Base-by-base conservation (phyloP, 768 basidiomycete genomes). In the Suillus placidus region DNA sequence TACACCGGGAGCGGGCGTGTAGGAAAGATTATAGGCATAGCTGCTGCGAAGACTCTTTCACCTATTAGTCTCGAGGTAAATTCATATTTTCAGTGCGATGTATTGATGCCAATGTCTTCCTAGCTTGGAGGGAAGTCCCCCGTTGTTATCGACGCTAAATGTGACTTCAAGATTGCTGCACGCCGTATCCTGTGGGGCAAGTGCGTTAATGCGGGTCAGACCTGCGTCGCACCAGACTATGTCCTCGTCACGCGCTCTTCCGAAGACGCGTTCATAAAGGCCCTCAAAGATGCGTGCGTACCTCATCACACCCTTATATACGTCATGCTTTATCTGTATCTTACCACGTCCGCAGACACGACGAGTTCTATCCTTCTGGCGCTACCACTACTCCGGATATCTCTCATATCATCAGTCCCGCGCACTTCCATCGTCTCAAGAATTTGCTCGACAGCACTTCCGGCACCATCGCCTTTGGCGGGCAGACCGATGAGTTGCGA, bases 151-250 rank as follows among this genome's bases (percentile, higher is more conserved):
- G 91, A 94, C 74, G 82, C 90, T 0, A 81, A 79, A 26, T 87
- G 85, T 62, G 88, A 95, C 72, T 77, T 94, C 60, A 81, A 87
- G 64, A 77, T 82, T 6, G 83, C 88, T 0, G 91, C 91, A 3
- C 84, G 83, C 51, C 83, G 93, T n/a, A 81, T 95, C 52, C 74
- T 94, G 42, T 94, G 92, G 91, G 92, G 92, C n/a, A 93, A 93
- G 70, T 77, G 80, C 56, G 75, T 79, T n/a, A 95, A 95, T 69
- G 87, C 85, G 0, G 94, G 94, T 3, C 85, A 94, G 79, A 87
- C 87, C 1, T 95, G 93, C 64, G 80, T 89, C 4, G 87, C 90
- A 6, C 85, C 85, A 1, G 85, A 87, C 68, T 86, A 86, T 66
- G 69, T 83, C 26, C 78, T 87, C n/a, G 78, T 87, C 10, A 80